Conservation (phyloP, 768 basidiomycete species). For the Lactarius vividus region DNA sequence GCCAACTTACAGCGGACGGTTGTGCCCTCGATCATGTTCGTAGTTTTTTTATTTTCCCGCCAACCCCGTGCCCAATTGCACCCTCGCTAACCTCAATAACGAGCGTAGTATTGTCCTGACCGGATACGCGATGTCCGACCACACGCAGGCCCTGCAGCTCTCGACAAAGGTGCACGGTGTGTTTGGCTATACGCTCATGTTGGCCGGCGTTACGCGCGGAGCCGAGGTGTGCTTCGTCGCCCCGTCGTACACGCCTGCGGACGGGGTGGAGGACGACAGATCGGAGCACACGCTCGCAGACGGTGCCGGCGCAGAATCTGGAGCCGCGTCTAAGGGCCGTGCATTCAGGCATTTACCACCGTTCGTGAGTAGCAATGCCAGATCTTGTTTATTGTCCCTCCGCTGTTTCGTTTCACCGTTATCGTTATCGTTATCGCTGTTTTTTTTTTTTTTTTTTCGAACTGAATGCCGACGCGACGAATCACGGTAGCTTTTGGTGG, state of each 20-base stretch:
- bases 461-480: conserved; percentile 59
- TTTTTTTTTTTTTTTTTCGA: neutral
- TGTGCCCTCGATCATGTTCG: conserved; percentile 79
- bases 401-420: neutral
- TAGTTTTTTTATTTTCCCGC: conserved; percentile 11
- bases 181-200: conserved; percentile 84
- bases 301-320: conserved; percentile 31
- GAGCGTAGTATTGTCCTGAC: conserved; percentile 73
- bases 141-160: conserved; percentile 79
- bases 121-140: conserved; percentile 92
- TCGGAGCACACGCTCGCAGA: conserved; percentile 70
- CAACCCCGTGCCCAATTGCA: conserved; percentile 12
- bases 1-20: conserved; percentile 55
- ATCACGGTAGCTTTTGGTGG: conserved; percentile 50
- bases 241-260: conserved; percentile 36
- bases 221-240: conserved; percentile 81
- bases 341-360: conserved; percentile 88
- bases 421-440: neutral
- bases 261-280: conserved; percentile 47
- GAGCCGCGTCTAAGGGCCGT: conserved; percentile 35
- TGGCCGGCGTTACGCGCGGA: conserved; percentile 76
- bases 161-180: conserved; percentile 82
- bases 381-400: neutral
- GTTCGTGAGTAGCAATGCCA: conserved; percentile 60
- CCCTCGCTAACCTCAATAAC: conserved; percentile 4